Evolutionary conservation across 2,329 filamentous ascomycete species (phyloP).

Genomic region (Leptographium galeiforme): DNA sequence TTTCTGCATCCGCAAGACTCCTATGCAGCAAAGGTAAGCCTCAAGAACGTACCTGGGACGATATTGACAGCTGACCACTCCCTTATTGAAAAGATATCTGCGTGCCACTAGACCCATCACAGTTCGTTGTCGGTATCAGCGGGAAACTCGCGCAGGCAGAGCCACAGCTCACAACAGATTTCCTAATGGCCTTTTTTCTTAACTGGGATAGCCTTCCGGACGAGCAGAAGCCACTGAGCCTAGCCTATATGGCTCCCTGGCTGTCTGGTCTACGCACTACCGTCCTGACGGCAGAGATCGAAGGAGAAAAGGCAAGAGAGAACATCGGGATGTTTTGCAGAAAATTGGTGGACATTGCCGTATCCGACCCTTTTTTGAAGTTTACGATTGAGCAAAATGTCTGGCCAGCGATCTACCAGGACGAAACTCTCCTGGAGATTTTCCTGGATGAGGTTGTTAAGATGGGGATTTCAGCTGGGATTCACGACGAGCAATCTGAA

Average conservation of each 20-base stretch:
- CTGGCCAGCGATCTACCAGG: constrained; percentile 50
- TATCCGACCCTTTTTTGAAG: constrained; percentile 44
- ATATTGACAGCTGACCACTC: constrained; percentile 1
- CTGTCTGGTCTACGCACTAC: constrained; percentile 46
- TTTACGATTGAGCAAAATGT: constrained; percentile 51
- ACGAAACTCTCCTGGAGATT: constrained; percentile 52
- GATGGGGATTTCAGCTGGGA: constrained; percentile 41
- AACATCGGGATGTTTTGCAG: constrained; percentile 50
- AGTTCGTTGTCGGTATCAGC: constrained; percentile 54
- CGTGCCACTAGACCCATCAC: constrained; percentile 48
- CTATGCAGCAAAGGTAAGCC: constrained; percentile 45
- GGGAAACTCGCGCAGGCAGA: constrained; percentile 48
- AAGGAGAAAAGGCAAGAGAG: constrained; percentile 53
- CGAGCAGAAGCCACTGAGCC: constrained; percentile 51
- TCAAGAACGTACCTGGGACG: not conserved
- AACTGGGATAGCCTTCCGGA: constrained; percentile 58
- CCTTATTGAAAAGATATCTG: constrained; percentile 35
- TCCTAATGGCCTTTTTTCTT: constrained; percentile 60
- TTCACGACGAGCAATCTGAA: constrained; percentile 46
- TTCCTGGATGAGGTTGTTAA: constrained; percentile 56
- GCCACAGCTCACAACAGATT: constrained; percentile 54
- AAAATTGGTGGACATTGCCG: constrained; percentile 52
- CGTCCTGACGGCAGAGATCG: constrained; percentile 43
- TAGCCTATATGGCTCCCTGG: constrained; percentile 61
- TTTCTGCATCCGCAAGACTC: constrained; percentile 46